Evolutionary conservation across 2,329 filamentous ascomycete species (phyloP), one percentile per base, ranked within the genome.

Genomic region (Penicillium concentricum): DNA sequence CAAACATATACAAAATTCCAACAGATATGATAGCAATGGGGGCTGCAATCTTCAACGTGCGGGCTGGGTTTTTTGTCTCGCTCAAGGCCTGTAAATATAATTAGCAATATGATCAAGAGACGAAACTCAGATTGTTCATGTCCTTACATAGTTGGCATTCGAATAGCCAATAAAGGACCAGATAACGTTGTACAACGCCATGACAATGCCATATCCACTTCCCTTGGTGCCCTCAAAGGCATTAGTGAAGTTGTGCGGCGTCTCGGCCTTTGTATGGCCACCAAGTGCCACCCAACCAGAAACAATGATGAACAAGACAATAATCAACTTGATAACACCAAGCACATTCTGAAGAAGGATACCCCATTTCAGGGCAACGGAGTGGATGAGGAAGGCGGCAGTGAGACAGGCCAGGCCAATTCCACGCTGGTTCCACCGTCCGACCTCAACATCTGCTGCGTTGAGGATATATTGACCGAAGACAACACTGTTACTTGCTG

Each of bases 81-180:
- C 78, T 82, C 59, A 86, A 72, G 15, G 74, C 67, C 70, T 78
- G 51, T 18, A 7, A 9, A 41, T 7, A 0, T 7, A n/a, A 38
- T 67, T 59, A 73, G 59, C 47, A 46, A 41, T 20, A 2, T 20
- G 30, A 22, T 26, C 54, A 18, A 10, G 69, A 15, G 16, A n/a
- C 2, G 42, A 28, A 26, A 48, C 13, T 20, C 49, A 15, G 26
- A 18, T 44, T 44, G 15, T 20, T 38, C 13, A 22, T 37, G 22
- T 37, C 66, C 78, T 69, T 59, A 81, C 79, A 69, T 87, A 87
- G 72, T 87, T 87, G 0, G 84, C 82, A 66, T 87, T 87, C 7
- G 80, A 77, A 61, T 82, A 87, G 2, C 85, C 85, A 4, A 79
- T 75, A 51, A 86, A 87, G 0, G 83, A 83, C 68, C 85, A 87